Evolutionary conservation across 2,329 filamentous ascomycete genomes (phyloP), one percentile per base, ranked within the genome.

Genomic region (Ilyonectria mors-panacis): DNA sequence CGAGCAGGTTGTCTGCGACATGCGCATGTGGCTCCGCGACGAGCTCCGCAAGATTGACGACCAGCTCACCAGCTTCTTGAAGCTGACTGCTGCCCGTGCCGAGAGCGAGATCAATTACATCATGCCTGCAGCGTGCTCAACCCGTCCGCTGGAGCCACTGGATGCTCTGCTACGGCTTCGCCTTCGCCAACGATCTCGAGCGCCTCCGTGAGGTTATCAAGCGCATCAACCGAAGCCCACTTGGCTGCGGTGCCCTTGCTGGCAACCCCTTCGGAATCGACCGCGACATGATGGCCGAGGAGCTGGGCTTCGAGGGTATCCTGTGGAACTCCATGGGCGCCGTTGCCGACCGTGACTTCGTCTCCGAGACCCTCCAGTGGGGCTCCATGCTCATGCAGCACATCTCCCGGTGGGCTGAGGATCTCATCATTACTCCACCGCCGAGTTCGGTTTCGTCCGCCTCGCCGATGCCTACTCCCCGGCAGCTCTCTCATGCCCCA

Each of bases 221-320:
- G 76, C 86, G 93, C n/a, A 91, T 97, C 68, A 97, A 96, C 80
- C 84, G 82, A 77, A 84, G 81, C 66, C 93, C 93, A 0, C 87
- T 95, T 1, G 93, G 93, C 35, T 92, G 89, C 67, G 93, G 93
- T 71, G 93, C 93, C 2, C 84, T 97, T 12, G 93, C 93, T 2
- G 93, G 94, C 58, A 97, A 97, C 81, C 89, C 92, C 0, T 97
- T 97, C 81, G 86, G 88, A 74, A 93, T 97, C 75, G 93, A 96
- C 78, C 88, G 93, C n/a, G 87, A 91, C 59, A 88, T 89, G 58
- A 93, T 97, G 85, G 91, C 93, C 5, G 84, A 90, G 79, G 94
- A 97, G 81, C 88, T 97, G 4, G 93, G 93, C 30, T 97, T 97
- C 75, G 90, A 93, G 4, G 89, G 89, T 4, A 81, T 95, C 26